Percentiles rank a stretch among this genome's conserved stretches.
Evolutionary conservation across 768 basidiomycete genomes (phyloP).

Genomic region (Naganishia antarctica): DNA sequence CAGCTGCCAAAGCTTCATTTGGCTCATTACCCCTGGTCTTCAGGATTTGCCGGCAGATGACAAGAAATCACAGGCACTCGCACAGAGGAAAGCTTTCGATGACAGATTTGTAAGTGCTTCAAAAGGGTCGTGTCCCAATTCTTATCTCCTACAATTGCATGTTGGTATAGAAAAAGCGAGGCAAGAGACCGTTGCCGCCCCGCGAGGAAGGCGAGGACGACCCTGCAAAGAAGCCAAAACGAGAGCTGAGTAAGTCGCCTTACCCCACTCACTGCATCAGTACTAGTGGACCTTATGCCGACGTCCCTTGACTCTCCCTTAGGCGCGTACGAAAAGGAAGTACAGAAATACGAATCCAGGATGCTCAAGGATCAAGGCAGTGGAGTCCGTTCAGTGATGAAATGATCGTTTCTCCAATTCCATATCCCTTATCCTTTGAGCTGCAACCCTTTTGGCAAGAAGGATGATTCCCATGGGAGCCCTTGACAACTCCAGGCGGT

Average conservation of each 20-base stretch:
- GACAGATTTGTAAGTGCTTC: constrained; percentile 28
- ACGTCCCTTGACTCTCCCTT: too few species aligned
- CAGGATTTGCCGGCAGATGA: constrained; percentile 21
- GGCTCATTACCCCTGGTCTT: neutral
- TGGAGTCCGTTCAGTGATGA: constrained; percentile 28
- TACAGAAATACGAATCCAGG: constrained; percentile 27
- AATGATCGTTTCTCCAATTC: constrained; percentile 9
- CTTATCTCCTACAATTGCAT: too few species aligned
- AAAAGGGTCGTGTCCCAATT: too few species aligned
- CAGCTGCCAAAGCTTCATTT: too few species aligned
- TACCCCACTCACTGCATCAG: too few species aligned
- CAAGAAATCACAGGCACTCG: constrained; percentile 22
- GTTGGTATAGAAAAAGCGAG: constrained; percentile 24
- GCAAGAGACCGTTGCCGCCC: constrained; percentile 26
- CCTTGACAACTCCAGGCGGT: too few species aligned
- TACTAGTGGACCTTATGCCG: too few species aligned
- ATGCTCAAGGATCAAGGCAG: constrained; percentile 28
- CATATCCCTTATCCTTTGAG: too few species aligned
- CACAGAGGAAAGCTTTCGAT: constrained; percentile 31
- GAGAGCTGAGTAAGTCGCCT: constrained; percentile 23
- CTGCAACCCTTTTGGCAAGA: too few species aligned
- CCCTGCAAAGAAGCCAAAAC: constrained; percentile 26
- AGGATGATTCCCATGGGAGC: too few species aligned
- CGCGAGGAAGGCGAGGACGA: constrained; percentile 16
- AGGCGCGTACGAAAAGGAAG: constrained; percentile 28